Evolutionary conservation across 2,329 filamentous ascomycete genomes (phyloP).

Genomic region (Fusarium citri): DNA sequence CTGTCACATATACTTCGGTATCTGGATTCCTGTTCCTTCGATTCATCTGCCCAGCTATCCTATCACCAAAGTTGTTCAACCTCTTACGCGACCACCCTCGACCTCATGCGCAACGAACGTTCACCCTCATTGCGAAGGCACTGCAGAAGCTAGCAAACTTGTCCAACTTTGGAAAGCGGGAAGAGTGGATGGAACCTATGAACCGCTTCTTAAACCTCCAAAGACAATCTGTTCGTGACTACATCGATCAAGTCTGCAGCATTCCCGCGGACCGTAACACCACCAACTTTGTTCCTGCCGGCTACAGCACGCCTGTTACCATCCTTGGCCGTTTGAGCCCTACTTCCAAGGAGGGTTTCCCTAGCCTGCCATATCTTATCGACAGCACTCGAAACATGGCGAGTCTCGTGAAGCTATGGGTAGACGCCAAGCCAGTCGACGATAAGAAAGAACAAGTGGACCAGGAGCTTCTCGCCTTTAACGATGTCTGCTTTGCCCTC

Average conservation of each 20-base stretch:
- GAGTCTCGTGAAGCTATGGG: conserved; percentile 83
- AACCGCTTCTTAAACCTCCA: conserved; percentile 84
- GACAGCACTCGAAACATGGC: conserved; percentile 90
- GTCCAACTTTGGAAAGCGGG: conserved; percentile 91
- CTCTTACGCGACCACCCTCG: conserved; percentile 85
- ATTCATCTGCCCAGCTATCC: conserved; percentile 95
- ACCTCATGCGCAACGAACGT: conserved; percentile 82
- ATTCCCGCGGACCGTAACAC: conserved; percentile 78
- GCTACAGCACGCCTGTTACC: conserved; percentile 91
- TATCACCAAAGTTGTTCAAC: conserved; percentile 94
- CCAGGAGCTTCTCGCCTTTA: conserved; percentile 66
- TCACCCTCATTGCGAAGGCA: conserved; percentile 92
- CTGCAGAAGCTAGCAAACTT: conserved; percentile 92
- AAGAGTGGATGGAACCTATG: conserved; percentile 99
- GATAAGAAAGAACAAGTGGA: conserved; percentile 51
- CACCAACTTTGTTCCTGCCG: conserved; percentile 75
- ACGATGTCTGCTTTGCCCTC: conserved; percentile 61
- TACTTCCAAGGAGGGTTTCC: conserved; percentile 89
- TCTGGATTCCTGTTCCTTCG: conserved; percentile 94
- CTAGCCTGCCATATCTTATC: conserved; percentile 90
- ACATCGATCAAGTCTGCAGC: conserved; percentile 86
- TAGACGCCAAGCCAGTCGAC: conserved; percentile 64
- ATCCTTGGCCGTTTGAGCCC: conserved; percentile 86
- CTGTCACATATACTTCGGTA: conserved; percentile 91
- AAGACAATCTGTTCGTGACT: conserved; percentile 83